Conservation (phyloP, 257 asterid genomes). For the Scutellaria galericulata region DNA sequence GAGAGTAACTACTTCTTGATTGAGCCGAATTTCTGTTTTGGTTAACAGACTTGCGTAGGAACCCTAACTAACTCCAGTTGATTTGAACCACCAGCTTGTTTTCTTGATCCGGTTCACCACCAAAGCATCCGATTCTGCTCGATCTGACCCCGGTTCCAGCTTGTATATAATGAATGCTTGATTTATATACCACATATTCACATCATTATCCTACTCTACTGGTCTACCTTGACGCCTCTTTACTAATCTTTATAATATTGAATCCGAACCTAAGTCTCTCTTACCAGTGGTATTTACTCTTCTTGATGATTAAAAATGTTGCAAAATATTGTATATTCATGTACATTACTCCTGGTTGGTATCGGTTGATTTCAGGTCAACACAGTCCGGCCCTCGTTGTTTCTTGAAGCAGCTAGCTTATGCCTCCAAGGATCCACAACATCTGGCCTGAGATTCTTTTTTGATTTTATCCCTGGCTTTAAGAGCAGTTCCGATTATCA, state of each 20-base stretch:
- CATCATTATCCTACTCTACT: slow-evolving; percentile 2
- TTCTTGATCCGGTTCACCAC: too few relatives aligned
- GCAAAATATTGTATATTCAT: not conserved
- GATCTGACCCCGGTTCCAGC: too few relatives aligned
- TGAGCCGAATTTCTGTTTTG: too few relatives aligned
- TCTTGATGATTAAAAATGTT: not conserved
- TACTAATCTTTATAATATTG: not conserved
- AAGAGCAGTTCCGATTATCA: slow-evolving; percentile 69
- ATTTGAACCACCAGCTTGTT: too few relatives aligned
- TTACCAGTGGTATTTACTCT: not conserved
- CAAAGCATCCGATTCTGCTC: too few relatives aligned
- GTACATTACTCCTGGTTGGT: not conserved
- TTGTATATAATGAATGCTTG: too few relatives aligned
- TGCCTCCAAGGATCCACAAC: slow-evolving; percentile 79
- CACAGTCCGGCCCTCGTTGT: slow-evolving; percentile 79
- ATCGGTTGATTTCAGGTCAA: slow-evolving; percentile 62
- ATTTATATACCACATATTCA: too few relatives aligned
- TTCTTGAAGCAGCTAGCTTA: slow-evolving; percentile 88
- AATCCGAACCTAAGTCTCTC: not conserved
- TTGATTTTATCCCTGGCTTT: slow-evolving; percentile 88
- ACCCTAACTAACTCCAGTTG: too few relatives aligned
- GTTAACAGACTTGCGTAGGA: too few relatives aligned
- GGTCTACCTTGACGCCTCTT: not conserved
- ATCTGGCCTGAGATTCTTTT: slow-evolving; percentile 83
- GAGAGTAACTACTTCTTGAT: too few relatives aligned